Evolutionary conservation across 2,329 filamentous ascomycete genomes (phyloP), one percentile per base, ranked within the genome.

Genomic region (Colletotrichum tropicale): DNA sequence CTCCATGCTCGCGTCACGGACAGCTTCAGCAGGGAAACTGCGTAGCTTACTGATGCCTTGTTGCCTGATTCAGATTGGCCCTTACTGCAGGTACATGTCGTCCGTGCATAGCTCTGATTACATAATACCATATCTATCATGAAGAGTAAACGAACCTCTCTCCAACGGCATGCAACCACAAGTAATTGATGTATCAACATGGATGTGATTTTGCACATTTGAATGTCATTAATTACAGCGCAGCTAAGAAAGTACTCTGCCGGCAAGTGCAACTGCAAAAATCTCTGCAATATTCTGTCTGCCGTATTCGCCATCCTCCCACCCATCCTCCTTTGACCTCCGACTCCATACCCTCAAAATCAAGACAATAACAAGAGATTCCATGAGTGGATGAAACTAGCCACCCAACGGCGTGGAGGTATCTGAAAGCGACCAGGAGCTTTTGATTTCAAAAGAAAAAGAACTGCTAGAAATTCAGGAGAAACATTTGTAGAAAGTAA

Each of bases 1-100:
- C 85, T 87, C 81, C 81, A 78, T 80, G 82, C 81, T 84, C 85
- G 85, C 84, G 85, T 86, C 84, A 85, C 83, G 74, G 78, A 68
- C 74, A 77, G 73, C 73, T 73, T 73, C 70, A 75, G 70, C 70
- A 75, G 70, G 73, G 77, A 78, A 79, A 77, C 67, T 75, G 75
- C 77, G 73, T 71, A 70, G 76, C 70, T 77, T 61, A 71, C 62
- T 77, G 74, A 74, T 77, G 74, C 76, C 74, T 77, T 77, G 28
- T 60, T 77, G 76, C 76, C 76, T 77, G 69, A 74, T 66, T 71
- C 16, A 34, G 76, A 60, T 70, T 68, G 52, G 66, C 60, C 26
- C 24, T 52, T 28, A 8, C 60, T 77, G 66, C 76, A 77, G 74
- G 76, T 74, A 77, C 70, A 48, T 43, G 68, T 26, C n/a, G 18